phyloP scores from a whole-genome alignment of 768 basidiomycete species.

The Trametes cingulata region DNA sequence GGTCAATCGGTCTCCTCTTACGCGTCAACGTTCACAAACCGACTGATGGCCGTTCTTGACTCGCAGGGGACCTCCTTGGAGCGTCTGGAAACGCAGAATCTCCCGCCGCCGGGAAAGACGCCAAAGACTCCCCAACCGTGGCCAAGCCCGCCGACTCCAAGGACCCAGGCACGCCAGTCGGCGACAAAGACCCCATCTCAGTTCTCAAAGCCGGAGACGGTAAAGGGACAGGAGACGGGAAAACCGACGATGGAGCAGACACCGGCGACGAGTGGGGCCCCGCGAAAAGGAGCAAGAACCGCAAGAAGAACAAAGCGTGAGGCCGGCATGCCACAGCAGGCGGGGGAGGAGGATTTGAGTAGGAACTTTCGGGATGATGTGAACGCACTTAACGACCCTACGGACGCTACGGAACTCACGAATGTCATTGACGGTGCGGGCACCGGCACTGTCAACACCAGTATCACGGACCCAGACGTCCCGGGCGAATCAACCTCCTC shows the following conservation, averaged over 20 bases:
- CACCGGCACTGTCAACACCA: conserved; percentile 8
- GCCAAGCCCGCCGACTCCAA: conserved; percentile 12
- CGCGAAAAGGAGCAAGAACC: background rate
- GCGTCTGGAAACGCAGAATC: conserved; percentile 7
- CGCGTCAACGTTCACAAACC: conserved; percentile 15
- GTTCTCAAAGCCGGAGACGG: conserved; percentile 10
- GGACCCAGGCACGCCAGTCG: conserved; percentile 15
- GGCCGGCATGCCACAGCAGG: background rate
- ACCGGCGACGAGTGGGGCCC: conserved; percentile 17
- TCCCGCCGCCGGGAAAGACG: conserved; percentile 7
- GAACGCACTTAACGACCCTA: conserved; percentile 13
- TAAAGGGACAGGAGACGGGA: conserved; percentile 4
- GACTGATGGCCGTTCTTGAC: conserved; percentile 23
- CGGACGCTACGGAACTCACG: conserved; percentile 22
- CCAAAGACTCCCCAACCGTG: conserved; percentile 12
- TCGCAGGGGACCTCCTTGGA: conserved; percentile 18
- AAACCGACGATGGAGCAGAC: conserved; percentile 15
- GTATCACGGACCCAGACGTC: background rate
- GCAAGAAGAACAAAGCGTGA: background rate
- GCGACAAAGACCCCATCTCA: conserved; percentile 12
- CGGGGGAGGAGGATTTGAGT: background rate
- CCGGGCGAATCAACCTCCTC: background rate
- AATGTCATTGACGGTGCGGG: conserved; percentile 22
- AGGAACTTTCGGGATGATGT: background rate
- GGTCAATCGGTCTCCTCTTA: conserved; percentile 17